These are phyloP conservation scores for Didymella keratinophila DNA, from an alignment of 2,329 filamentous ascomycete species.

Conservation along the genomic window DNA sequence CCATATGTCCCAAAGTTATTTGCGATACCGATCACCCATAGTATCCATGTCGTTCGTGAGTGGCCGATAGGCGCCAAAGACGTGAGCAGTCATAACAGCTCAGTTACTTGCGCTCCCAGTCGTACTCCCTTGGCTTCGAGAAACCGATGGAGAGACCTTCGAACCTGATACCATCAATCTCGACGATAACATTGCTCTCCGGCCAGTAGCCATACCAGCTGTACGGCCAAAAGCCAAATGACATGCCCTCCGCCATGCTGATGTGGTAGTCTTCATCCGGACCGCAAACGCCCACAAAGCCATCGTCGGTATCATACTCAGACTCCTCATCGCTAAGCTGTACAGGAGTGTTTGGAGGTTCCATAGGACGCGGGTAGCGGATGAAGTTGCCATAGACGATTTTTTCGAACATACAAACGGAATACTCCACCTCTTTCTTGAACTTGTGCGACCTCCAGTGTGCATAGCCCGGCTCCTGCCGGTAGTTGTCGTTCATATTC, in stretches of 20 bases:
- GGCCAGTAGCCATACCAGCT: not conserved
- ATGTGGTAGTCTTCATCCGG: constrained; percentile 10
- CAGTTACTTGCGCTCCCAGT: constrained; percentile 8
- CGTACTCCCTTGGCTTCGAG: not conserved
- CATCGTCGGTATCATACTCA: not conserved
- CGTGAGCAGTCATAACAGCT: constrained; percentile 6
- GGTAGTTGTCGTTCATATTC: not conserved
- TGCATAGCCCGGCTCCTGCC: not conserved
- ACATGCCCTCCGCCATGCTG: not conserved
- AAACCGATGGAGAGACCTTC: not conserved
- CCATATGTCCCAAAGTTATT: constrained; percentile 2
- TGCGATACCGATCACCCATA: not conserved
- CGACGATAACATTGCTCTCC: not conserved
- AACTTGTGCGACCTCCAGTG: constrained; percentile 10
- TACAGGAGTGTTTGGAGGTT: not conserved
- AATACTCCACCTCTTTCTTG: not conserved
- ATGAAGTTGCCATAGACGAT: not conserved
- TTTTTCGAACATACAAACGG: not conserved
- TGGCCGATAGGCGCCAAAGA: constrained; percentile 1
- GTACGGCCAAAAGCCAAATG: not conserved
- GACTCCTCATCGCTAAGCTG: not conserved
- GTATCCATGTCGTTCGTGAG: constrained; percentile 2
- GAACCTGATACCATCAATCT: too few species aligned
- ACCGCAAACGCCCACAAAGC: not conserved
- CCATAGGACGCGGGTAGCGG: not conserved